phyloP scores from a whole-genome alignment of 2,329 filamentous ascomycete species.

The Aspergillus tubingensis region DNA sequence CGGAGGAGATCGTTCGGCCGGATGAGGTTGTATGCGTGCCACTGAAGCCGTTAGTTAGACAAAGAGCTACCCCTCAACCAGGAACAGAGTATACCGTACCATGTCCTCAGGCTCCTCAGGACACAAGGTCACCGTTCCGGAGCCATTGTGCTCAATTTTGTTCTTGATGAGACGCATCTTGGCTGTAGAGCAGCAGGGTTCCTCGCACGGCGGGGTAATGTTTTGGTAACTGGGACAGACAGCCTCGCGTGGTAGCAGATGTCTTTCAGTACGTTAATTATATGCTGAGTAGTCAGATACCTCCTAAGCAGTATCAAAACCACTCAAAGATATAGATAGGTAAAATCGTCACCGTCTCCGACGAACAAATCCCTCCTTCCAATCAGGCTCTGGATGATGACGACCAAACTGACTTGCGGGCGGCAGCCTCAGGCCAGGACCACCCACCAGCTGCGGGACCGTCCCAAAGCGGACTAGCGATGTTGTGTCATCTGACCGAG shows the following conservation, averaged over 20 bases:
- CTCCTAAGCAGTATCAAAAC: too few relatives aligned
- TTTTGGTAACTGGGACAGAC: too few relatives aligned
- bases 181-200: not conserved
- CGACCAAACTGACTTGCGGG: not conserved
- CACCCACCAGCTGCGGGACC: constrained; percentile 16
- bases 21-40: constrained; percentile 75
- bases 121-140: constrained; percentile 65
- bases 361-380: too few relatives aligned
- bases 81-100: constrained; percentile 45
- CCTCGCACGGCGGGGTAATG: not conserved
- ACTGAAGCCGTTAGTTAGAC: constrained; percentile 47
- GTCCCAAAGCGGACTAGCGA: constrained; percentile 11
- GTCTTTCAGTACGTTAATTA: too few relatives aligned
- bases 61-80: not conserved
- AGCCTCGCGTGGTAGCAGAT: too few relatives aligned
- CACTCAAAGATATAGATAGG: too few relatives aligned
- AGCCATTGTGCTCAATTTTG: constrained; percentile 66
- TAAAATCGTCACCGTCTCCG: too few relatives aligned
- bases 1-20: constrained; percentile 64
- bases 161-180: constrained; percentile 68
- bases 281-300: too few relatives aligned
- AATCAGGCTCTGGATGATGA: not conserved
- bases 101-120: constrained; percentile 77
- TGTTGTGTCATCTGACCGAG: not conserved
- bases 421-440: constrained; percentile 13